These are phyloP conservation scores for Cordyceps tenuipes DNA, from an alignment of 2,329 filamentous ascomycete species.

Conservation along the genomic window DNA sequence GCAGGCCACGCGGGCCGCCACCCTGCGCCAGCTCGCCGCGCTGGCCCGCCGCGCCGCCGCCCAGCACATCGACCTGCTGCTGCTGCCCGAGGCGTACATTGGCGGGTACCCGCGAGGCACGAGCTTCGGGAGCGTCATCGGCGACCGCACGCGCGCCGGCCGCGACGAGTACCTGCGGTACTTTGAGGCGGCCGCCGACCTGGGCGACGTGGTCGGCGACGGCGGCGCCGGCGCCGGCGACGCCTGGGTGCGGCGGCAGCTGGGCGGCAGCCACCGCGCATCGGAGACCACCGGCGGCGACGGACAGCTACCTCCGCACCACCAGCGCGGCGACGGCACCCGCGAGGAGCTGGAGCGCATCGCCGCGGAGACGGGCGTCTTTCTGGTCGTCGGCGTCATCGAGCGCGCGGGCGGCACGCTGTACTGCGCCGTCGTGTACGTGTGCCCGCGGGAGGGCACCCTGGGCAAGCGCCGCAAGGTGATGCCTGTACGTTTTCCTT, in stretches of 20 bases:
- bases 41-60: conserved; percentile 56
- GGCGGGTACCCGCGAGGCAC: conserved; percentile 84
- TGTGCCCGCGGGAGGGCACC: conserved; percentile 64
- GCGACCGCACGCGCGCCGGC: conserved; percentile 57
- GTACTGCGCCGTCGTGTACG: conserved; percentile 76
- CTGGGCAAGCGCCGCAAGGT: conserved; percentile 86
- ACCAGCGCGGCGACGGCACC: conserved; percentile 50
- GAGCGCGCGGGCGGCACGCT: conserved; percentile 74
- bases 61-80: conserved; percentile 54
- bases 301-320: conserved; percentile 16
- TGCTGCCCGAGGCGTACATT: conserved; percentile 88
- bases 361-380: conserved; percentile 69
- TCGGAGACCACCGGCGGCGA: conserved; percentile 14
- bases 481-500: conserved; percentile 56
- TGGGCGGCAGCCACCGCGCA: conserved; percentile 23
- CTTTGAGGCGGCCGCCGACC: conserved; percentile 69
- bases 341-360: conserved; percentile 71
- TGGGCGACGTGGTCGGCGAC: conserved; percentile 64
- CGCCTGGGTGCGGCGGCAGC: conserved; percentile 58
- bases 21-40: conserved; percentile 55
- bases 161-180: conserved; percentile 77
- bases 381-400: conserved; percentile 71
- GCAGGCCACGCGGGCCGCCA: conserved; percentile 43
- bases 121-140: conserved; percentile 67
- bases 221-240: conserved; percentile 57